phyloP scores from a whole-genome alignment of 768 basidiomycete species.

The Termitomyces eurrhizus region DNA sequence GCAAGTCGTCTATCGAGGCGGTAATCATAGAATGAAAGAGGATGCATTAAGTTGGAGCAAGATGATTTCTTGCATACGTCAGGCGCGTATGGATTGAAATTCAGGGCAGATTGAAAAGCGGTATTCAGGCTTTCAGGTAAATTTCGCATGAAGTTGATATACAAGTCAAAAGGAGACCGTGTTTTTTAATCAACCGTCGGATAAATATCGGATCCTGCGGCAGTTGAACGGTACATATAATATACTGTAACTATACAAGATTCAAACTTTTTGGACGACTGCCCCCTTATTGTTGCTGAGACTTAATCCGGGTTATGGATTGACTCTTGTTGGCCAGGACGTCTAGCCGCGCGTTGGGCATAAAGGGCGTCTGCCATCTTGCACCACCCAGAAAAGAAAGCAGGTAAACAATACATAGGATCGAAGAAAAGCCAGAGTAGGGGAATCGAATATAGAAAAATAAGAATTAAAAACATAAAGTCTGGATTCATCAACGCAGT shows the following conservation, averaged over 20 bases:
- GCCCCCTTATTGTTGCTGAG: neutral
- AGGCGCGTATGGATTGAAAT: neutral
- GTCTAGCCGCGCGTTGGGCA: neutral
- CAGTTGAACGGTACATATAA: too few relatives aligned
- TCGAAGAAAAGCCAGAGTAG: neutral
- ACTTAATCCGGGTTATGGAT: neutral
- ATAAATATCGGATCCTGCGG: too few relatives aligned
- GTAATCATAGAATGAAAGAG: constrained; percentile 7
- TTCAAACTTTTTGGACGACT: neutral
- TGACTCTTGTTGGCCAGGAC: neutral
- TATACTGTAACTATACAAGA: neutral
- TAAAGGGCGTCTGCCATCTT: too few relatives aligned
- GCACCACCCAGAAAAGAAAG: too few relatives aligned
- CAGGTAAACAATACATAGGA: neutral
- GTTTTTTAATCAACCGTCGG: too few relatives aligned
- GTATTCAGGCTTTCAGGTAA: neutral
- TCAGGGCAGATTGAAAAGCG: neutral
- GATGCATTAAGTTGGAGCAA: neutral
- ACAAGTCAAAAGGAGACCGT: too few relatives aligned
- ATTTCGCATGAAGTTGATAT: neutral
- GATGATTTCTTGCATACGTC: neutral
- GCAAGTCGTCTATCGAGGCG: constrained; percentile 7
- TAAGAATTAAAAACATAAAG: neutral
- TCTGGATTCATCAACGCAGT: neutral
- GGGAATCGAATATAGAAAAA: neutral